phyloP scores from a whole-genome alignment of 2,329 filamentous ascomycete genomes.

The Penicillium sp. region DNA sequence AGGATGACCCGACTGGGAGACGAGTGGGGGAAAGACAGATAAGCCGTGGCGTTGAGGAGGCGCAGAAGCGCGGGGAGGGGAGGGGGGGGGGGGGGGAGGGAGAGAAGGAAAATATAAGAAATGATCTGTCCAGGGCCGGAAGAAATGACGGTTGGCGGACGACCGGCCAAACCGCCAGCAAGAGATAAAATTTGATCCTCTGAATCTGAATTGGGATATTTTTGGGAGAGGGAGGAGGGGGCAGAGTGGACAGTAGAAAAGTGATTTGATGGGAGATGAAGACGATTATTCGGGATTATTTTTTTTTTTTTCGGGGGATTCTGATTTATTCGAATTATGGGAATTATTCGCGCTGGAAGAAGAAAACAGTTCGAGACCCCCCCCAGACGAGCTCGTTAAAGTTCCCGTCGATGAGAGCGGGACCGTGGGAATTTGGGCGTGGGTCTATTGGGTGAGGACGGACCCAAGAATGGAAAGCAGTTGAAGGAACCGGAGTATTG shows the following conservation, averaged over 20 bases:
- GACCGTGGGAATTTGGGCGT: no score
- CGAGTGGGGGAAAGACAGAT: slow-evolving; percentile 5
- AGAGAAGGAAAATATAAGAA: slow-evolving; percentile 7
- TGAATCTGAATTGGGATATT: no score
- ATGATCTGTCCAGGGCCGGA: no score
- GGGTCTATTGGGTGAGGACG: background rate
- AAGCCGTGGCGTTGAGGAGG: slow-evolving; percentile 16
- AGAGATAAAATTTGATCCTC: no score
- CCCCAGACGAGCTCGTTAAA: background rate
- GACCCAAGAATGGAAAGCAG: background rate
- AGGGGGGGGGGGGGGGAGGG: slow-evolving; percentile 5
- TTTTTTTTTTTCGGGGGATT: no score
- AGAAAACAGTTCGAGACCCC: no score
- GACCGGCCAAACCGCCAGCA: background rate
- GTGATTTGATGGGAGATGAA: background rate
- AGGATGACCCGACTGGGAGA: background rate
- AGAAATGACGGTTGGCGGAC: no score
- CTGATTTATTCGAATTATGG: no score
- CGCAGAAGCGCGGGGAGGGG: slow-evolving; percentile 14
- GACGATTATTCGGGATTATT: background rate
- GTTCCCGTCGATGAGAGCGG: background rate
- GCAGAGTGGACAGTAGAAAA: background rate
- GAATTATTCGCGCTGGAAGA: no score
- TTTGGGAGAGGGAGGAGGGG: background rate
- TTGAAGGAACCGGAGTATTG: no score